A percentile compares a stretch with the other conserved stretches of the same genome.
Evolutionary conservation across 129 eudicot genomes (phyloP).

Genomic region (Helianthus tuberosus): DNA sequence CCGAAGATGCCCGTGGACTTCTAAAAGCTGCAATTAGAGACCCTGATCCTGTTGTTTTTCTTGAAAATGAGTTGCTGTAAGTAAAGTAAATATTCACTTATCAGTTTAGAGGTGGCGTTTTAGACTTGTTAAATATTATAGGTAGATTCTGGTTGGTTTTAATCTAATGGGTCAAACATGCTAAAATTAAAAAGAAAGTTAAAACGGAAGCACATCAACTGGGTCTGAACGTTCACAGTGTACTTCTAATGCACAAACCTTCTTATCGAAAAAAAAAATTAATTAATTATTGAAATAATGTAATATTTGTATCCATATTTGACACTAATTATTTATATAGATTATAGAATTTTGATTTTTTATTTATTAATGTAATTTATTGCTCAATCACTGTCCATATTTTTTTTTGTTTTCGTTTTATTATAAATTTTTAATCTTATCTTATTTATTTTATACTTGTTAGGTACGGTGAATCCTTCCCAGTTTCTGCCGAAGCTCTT

Average conservation of each 20-base stretch:
- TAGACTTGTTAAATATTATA: not conserved
- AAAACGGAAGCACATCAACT: not conserved
- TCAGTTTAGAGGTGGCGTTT: conserved; percentile 1
- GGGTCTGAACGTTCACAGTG: not conserved
- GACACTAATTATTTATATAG: not conserved
- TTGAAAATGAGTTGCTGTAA: conserved; percentile 69
- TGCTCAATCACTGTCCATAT: not conserved
- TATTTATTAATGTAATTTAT: not conserved
- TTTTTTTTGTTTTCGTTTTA: not conserved
- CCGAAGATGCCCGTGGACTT: conserved; percentile 83
- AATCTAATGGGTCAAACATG: not conserved
- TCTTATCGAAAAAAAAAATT: not conserved
- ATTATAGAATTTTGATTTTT: too few species aligned
- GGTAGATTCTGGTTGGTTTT: not conserved
- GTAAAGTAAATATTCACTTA: conserved; percentile 10
- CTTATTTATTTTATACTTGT: not conserved
- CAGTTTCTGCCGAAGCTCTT: conserved; percentile 59
- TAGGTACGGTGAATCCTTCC: conserved; percentile 75
- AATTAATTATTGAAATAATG: not conserved
- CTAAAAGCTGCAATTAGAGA: conserved; percentile 79
- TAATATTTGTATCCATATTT: not conserved
- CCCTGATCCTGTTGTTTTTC: conserved; percentile 73
- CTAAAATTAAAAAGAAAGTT: not conserved
- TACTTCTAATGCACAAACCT: not conserved
- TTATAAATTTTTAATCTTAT: not conserved